Conservation (phyloP, 1,284 basidiomycete genomes). For the Dichomitus squalens region DNA sequence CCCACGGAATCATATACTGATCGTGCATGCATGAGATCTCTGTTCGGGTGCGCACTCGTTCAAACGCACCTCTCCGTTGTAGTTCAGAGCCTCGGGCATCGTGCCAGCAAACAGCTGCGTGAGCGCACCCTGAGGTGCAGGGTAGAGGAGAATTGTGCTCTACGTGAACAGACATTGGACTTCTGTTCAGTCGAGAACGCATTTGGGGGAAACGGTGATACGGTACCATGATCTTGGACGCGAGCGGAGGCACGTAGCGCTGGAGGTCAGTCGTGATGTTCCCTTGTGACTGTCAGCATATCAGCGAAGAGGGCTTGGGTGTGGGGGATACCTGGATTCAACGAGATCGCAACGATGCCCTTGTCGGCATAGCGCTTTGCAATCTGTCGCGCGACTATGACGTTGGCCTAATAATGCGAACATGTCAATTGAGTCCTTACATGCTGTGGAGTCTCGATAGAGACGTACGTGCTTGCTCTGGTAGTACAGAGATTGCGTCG, state of each 20-base stretch:
- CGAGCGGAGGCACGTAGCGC: constrained; percentile 7
- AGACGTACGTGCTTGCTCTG: constrained; percentile 45
- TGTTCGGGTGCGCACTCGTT: background rate
- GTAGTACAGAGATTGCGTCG: constrained; percentile 37
- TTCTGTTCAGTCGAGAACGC: background rate
- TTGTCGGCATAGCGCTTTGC: constrained; percentile 32
- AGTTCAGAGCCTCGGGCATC: constrained; percentile 25
- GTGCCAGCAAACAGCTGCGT: constrained; percentile 31
- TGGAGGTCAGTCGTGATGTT: constrained; percentile 15
- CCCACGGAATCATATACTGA: constrained; percentile 43
- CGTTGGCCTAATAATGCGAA: constrained; percentile 4
- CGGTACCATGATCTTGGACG: constrained; percentile 14
- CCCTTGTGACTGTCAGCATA: constrained; percentile 23
- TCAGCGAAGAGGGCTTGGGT: background rate
- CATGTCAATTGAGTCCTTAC: background rate
- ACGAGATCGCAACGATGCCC: constrained; percentile 39
- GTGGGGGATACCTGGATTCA: constrained; percentile 33
- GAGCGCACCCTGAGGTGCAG: constrained; percentile 26
- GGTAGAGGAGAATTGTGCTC: constrained; percentile 14
- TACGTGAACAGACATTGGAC: background rate
- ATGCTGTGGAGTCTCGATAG: too few species aligned
- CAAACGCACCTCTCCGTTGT: constrained; percentile 28
- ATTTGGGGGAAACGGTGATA: too few species aligned
- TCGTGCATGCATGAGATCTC: too few species aligned
- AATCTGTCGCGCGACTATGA: constrained; percentile 9